Conservation (phyloP, 345 rosid genomes). For the Hibiscus trionum region DNA sequence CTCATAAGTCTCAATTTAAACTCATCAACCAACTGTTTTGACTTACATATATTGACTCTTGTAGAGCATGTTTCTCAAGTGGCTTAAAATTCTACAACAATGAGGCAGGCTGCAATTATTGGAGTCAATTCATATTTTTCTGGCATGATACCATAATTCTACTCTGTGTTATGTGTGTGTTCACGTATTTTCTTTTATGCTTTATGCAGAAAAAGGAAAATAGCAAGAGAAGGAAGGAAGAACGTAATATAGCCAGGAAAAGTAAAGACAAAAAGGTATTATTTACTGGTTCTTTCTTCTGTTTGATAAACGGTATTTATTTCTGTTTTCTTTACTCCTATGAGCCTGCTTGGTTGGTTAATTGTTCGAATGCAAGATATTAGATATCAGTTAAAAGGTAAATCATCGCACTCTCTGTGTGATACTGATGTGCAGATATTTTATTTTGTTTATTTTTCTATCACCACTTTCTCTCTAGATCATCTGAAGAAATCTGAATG, state of each 20-base stretch:
- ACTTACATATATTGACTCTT: too few relatives aligned
- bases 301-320: background rate
- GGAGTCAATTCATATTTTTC: background rate
- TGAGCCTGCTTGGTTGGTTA: background rate
- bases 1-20: background rate
- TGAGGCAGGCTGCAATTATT: too few relatives aligned
- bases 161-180: background rate
- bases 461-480: background rate
- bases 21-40: background rate
- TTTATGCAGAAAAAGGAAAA: conserved; percentile 49
- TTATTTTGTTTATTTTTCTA: background rate
- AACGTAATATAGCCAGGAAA: conserved; percentile 38
- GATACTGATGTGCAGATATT: background rate
- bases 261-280: conserved; percentile 52
- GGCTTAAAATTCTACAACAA: too few relatives aligned
- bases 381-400: background rate
- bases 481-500: background rate
- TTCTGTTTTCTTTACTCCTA: background rate
- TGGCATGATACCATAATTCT: too few relatives aligned
- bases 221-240: conserved; percentile 69
- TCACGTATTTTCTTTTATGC: background rate
- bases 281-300: background rate
- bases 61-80: too few relatives aligned
- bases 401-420: background rate
- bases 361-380: background rate